A percentile compares a stretch with the other conserved stretches of the same genome.
Evolutionary conservation across 1,139 yeast genomes (phyloP).

Genomic region (Torulaspora pretoriensis): DNA sequence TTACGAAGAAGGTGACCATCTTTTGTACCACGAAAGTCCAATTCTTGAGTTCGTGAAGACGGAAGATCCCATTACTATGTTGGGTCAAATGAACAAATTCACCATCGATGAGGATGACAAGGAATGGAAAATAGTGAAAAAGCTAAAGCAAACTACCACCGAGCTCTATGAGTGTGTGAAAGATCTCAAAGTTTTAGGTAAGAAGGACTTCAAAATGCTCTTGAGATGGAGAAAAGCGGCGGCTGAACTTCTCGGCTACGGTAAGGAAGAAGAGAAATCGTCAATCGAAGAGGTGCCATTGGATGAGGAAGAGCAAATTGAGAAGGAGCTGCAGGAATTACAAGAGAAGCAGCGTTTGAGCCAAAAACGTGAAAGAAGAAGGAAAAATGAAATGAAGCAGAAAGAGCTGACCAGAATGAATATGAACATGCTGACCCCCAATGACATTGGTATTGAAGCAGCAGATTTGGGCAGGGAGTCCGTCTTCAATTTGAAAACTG

Average conservation of each 20-base stretch:
- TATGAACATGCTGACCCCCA: slow-evolving; percentile 92
- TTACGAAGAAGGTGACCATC: slow-evolving; percentile 90
- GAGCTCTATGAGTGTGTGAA: slow-evolving; percentile 80
- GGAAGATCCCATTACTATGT: slow-evolving; percentile 78
- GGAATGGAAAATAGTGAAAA: slow-evolving; percentile 68
- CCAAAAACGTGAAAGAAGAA: slow-evolving; percentile 74
- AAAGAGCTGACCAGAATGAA: slow-evolving; percentile 89
- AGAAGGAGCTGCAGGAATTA: slow-evolving; percentile 71
- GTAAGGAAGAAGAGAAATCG: slow-evolving; percentile 46
- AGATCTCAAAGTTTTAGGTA: slow-evolving; percentile 91
- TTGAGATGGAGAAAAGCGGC: slow-evolving; percentile 87
- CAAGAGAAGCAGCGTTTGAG: slow-evolving; percentile 67
- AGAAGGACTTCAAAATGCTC: slow-evolving; percentile 80
- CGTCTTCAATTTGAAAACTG: slow-evolving; percentile 73
- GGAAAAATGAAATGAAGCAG: slow-evolving; percentile 76
- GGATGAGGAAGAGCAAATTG: slow-evolving; percentile 87
- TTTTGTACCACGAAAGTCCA: slow-evolving; percentile 68
- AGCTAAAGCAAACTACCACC: slow-evolving; percentile 67
- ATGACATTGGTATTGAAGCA: slow-evolving; percentile 91
- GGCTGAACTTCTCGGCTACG: slow-evolving; percentile 70
- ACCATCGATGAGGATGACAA: slow-evolving; percentile 58
- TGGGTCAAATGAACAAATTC: slow-evolving; percentile 68
- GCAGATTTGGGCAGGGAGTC: slow-evolving; percentile 78
- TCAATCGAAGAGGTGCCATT: slow-evolving; percentile 60
- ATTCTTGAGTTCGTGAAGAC: slow-evolving; percentile 74